These are phyloP conservation scores for Rosellinia necatrix DNA, from an alignment of 2,329 filamentous ascomycete genomes.

Conservation along the genomic window DNA sequence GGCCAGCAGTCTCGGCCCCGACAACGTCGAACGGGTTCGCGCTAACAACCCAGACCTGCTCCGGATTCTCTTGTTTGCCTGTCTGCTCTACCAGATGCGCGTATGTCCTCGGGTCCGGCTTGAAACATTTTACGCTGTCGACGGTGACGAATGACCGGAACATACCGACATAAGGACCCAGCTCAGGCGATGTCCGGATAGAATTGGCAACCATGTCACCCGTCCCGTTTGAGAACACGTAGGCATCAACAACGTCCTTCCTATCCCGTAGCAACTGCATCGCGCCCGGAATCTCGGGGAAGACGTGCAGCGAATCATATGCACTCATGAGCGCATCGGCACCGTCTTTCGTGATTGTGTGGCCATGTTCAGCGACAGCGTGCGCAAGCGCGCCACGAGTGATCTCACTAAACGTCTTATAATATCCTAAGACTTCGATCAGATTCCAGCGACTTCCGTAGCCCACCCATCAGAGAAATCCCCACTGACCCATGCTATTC, in stretches of 20 bases:
- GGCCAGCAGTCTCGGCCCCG: conserved; percentile 64
- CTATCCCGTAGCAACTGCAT: conserved; percentile 53
- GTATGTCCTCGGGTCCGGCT: conserved; percentile 68
- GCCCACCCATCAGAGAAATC: conserved; percentile 3
- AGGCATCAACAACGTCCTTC: conserved; percentile 50
- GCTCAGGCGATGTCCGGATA: conserved; percentile 59
- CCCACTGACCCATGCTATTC: conserved; percentile 70
- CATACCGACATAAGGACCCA: conserved; percentile 51
- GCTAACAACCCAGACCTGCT: conserved; percentile 69
- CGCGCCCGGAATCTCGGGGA: conserved; percentile 64
- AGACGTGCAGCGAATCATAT: conserved; percentile 68
- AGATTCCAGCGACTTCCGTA: not conserved
- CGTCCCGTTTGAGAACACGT: conserved; percentile 75
- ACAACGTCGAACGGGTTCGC: conserved; percentile 76
- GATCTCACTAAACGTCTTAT: conserved; percentile 65
- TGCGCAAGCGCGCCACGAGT: conserved; percentile 67
- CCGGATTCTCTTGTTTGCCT: conserved; percentile 50
- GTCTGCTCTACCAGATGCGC: conserved; percentile 58
- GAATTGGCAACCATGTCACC: conserved; percentile 65
- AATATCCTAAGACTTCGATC: conserved; percentile 53
- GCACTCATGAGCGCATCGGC: conserved; percentile 61
- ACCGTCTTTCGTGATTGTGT: conserved; percentile 50
- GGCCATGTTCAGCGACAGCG: conserved; percentile 61
- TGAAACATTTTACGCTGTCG: conserved; percentile 64
- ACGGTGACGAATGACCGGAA: conserved; percentile 66